phyloP scores from a whole-genome alignment of 768 basidiomycete genomes.

The Auricularia auricula-judae region DNA sequence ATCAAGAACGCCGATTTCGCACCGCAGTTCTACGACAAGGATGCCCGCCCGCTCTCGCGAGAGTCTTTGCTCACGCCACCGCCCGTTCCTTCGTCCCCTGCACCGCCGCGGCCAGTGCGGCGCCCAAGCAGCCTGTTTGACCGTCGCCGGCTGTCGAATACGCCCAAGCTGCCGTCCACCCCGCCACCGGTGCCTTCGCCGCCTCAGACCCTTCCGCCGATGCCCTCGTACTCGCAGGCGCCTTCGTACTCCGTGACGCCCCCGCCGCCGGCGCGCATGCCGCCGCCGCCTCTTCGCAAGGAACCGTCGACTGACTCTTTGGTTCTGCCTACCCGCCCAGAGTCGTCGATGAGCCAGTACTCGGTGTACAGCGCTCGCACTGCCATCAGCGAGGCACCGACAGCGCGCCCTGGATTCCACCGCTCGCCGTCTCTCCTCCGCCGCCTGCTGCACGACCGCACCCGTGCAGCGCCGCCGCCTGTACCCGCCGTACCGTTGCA shows the following conservation, averaged over 20 bases:
- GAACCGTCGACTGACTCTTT: not conserved
- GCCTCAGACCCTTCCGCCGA: not conserved
- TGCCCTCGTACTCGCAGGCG: not conserved
- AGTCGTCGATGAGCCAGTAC: not conserved
- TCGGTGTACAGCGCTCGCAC: not conserved
- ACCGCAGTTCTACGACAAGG: not conserved
- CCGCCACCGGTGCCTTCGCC: not conserved
- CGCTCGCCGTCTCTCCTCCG: not conserved
- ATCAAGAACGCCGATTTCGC: not conserved
- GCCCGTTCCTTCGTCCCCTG: not conserved
- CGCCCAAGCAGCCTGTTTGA: conserved; percentile 1
- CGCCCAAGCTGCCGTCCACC: not conserved
- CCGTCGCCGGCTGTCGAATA: not conserved
- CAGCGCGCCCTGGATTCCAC: not conserved
- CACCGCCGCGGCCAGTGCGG: not conserved
- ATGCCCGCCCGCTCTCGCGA: not conserved
- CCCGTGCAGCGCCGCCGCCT: not conserved
- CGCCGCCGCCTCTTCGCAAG: not conserved
- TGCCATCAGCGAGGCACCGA: not conserved
- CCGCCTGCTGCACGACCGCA: not conserved
- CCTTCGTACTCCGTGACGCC: not conserved
- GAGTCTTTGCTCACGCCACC: too few species aligned
- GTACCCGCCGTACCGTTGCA: not conserved
- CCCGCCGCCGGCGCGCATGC: not conserved
- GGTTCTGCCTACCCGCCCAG: not conserved